A percentile compares a stretch with the other conserved stretches of the same genome.
Evolutionary conservation across 306 rosid genomes (phyloP).

Genomic region (Medicago ruthenica): DNA sequence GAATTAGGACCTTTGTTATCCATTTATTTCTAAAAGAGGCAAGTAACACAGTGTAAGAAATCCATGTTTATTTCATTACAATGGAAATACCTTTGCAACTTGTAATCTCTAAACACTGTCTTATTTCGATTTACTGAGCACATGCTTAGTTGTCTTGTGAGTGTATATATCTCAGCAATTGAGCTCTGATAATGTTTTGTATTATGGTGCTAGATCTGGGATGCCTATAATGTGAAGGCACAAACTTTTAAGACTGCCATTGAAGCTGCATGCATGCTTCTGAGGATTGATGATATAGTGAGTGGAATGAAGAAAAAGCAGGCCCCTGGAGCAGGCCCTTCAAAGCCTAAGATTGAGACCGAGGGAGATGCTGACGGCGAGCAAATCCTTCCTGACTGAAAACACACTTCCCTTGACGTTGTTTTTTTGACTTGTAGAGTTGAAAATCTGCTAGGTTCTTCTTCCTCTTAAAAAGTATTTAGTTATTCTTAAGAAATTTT

Average conservation of each 20-base stretch:
- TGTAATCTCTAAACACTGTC: neutral
- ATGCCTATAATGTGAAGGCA: constrained; percentile 94
- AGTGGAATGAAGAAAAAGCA: constrained; percentile 97
- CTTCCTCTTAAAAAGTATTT: constrained; percentile 33
- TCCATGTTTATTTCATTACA: constrained; percentile 18
- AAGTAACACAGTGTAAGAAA: constrained; percentile 2
- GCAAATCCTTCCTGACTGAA: constrained; percentile 83
- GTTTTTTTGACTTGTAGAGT: constrained; percentile 40
- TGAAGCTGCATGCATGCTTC: constrained; percentile 98
- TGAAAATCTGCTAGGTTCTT: constrained; percentile 39
- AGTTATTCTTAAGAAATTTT: constrained; percentile 39
- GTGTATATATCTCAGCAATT: neutral
- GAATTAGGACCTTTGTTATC: neutral
- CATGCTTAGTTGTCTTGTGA: constrained; percentile 2
- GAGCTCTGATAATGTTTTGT: constrained; percentile 28
- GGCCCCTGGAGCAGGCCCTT: constrained; percentile 78
- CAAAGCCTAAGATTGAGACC: constrained; percentile 79
- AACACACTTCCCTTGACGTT: constrained; percentile 30
- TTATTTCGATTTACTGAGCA: neutral
- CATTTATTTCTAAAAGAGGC: neutral
- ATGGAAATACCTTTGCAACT: neutral
- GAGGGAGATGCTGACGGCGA: constrained; percentile 86
- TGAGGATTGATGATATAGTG: constrained; percentile 96
- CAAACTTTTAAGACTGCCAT: constrained; percentile 98
- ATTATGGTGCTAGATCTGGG: constrained; percentile 73